These are phyloP conservation scores for Omphalotus olearius DNA, from an alignment of 1,284 basidiomycete species.

Conservation along the genomic window DNA sequence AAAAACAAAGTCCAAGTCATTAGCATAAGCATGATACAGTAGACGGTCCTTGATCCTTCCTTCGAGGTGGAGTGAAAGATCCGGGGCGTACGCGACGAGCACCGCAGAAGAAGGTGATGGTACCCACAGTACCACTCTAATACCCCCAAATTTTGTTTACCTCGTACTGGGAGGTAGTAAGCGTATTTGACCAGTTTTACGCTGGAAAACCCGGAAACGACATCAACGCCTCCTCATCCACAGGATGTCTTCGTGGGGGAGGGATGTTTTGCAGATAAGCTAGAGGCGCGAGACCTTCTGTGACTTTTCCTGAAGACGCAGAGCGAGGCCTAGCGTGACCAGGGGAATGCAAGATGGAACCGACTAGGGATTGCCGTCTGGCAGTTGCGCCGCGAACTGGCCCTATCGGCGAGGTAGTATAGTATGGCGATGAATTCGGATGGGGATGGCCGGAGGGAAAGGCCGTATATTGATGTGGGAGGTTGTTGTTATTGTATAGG, in stretches of 20 bases:
- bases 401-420: constrained; percentile 1
- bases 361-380: background rate
- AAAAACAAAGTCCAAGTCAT: no score
- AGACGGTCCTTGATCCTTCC: no score
- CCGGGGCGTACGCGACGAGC: no score
- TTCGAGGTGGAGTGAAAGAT: no score
- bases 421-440: constrained; percentile 1
- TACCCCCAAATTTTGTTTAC: no score
- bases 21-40: no score
- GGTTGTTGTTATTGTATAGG: background rate
- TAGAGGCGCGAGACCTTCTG: constrained; percentile 44
- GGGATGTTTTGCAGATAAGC: constrained; percentile 47
- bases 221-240: constrained; percentile 59
- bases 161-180: no score
- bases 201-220: constrained; percentile 28
- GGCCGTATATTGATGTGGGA: constrained; percentile 3
- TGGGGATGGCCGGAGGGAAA: background rate
- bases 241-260: constrained; percentile 36
- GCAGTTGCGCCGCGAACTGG: background rate
- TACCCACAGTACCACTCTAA: no score
- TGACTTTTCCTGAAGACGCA: constrained; percentile 8
- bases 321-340: constrained; percentile 2
- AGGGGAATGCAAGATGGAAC: background rate
- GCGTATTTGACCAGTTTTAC: background rate
- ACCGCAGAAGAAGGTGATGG: no score